Base-by-base conservation (phyloP, 495 filamentous ascomycete genomes). In the Oleoguttula mirabilis region DNA sequence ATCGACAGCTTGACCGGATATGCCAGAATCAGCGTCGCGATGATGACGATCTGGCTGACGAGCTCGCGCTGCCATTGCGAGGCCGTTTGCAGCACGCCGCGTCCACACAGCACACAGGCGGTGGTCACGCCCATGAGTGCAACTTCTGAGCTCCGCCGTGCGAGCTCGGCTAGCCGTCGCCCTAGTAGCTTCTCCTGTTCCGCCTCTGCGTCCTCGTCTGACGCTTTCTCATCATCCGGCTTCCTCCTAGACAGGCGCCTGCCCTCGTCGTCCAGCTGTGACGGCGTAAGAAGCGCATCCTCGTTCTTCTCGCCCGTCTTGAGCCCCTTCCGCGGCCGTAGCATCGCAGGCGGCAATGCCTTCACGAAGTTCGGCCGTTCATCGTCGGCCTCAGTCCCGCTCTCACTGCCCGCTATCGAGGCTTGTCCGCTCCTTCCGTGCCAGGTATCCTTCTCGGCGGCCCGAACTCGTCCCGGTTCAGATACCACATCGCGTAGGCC, bases 341-440 rank as follows among this genome's bases (percentile, higher is more conserved):
- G 42, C 20, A 73, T 78, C 1, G 87, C 82, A 0, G 85, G 81
- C 1, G 87, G 87, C 22, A 94, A 60, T 3, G 85, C 82, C 55
- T 79, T 84, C 49, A 93, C 67, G 48, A 87, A 74, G 7, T 62
- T 60, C 2, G 68, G 73, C 10, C 48, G 24, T 57, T 94, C 86
- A 66, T 94, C 87, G 54, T 94, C 84, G 12, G 87, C 84, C 54
- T 95, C 86, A 10, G 85, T 92, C 34, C 87, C 86, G 55, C 84
- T 90, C 39, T 94, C 84, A 61, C 84, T 90, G 10, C 72, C 70
- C 5, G 76, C 71, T 4, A 70, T 66, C n/a, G 71, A 69, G 28
- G 46, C 40, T 51, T 32, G 24, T 33, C 43, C 49, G 33, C 43
- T 41, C 47, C 55, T 36, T 32, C 34, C 45, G 22, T 30, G 12